Evolutionary conservation across 129 eudicot species (phyloP).

Genomic region (Gnaphalium uliginosum): DNA sequence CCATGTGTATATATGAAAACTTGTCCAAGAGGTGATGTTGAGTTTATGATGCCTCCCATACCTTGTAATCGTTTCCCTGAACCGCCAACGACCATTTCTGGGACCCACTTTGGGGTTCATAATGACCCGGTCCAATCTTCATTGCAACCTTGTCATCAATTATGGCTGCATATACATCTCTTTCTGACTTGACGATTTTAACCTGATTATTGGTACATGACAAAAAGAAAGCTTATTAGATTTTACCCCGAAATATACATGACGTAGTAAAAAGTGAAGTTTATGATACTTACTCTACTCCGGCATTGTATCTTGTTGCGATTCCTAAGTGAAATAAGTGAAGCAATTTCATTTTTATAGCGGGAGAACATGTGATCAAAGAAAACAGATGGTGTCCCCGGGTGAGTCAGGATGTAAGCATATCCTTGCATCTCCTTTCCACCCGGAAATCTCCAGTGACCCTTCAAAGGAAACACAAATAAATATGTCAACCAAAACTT

Average conservation of each 20-base stretch:
- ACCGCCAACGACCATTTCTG: conserved; percentile 65
- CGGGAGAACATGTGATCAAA: conserved; percentile 86
- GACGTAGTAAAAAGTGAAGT: not conserved
- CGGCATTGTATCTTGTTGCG: conserved; percentile 83
- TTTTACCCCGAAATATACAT: too few species aligned
- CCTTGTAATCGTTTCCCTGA: conserved; percentile 81
- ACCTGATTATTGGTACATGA: conserved; percentile 43
- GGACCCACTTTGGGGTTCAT: conserved; percentile 69
- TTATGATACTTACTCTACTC: conserved; percentile 70
- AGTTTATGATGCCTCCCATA: conserved; percentile 76
- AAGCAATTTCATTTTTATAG: conserved; percentile 51
- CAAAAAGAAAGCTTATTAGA: not conserved
- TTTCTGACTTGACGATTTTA: conserved; percentile 66
- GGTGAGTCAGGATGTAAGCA: conserved; percentile 95
- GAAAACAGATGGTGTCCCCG: conserved; percentile 95
- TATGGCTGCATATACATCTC: conserved; percentile 90
- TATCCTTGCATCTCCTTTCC: conserved; percentile 99
- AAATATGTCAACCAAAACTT: not conserved
- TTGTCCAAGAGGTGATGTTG: not conserved
- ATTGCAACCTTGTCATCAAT: conserved; percentile 81
- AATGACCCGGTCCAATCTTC: conserved; percentile 94
- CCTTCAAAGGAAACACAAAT: conserved; percentile 41
- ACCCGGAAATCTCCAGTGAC: conserved; percentile 99
- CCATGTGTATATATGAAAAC: conserved; percentile 19
- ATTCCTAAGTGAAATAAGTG: conserved; percentile 69